Evolutionary conservation across 352 stramenopile genomes (phyloP).

Genomic region (Globisporangium viniferum): DNA sequence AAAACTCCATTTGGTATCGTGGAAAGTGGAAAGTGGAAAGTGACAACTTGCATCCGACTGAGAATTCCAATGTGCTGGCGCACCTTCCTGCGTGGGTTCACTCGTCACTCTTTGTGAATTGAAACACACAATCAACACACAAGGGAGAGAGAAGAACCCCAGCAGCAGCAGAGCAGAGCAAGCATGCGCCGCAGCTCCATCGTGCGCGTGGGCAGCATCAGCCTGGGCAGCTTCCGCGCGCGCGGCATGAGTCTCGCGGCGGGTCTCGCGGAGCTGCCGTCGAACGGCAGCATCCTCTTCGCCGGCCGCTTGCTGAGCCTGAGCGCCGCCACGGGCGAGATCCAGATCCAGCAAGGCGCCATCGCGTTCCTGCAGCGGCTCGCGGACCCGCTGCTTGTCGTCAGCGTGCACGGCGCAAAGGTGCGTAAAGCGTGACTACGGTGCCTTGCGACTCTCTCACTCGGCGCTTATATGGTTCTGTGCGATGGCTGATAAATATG

Average conservation of each 20-base stretch:
- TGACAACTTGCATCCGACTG: too few relatives aligned
- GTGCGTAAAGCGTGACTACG: conserved; percentile 5
- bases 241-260: conserved; percentile 4
- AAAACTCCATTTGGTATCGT: too few relatives aligned
- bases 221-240: background rate
- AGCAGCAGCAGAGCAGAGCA: background rate
- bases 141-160: background rate
- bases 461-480: too few relatives aligned
- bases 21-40: too few relatives aligned
- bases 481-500: background rate
- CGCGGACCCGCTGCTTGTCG: conserved; percentile 57
- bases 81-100: background rate
- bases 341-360: conserved; percentile 71
- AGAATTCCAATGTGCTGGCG: too few relatives aligned
- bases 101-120: background rate
- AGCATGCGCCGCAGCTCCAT: conserved; percentile 10
- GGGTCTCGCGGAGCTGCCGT: conserved; percentile 8
- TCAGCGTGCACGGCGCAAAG: conserved; percentile 63
- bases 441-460: too few relatives aligned
- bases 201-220: conserved; percentile 19
- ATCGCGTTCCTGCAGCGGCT: conserved; percentile 74
- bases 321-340: conserved; percentile 32
- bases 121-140: background rate
- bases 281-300: conserved; percentile 53
- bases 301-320: conserved; percentile 60